Base-by-base conservation (phyloP, 345 rosid genomes). In the Corchorus capsularis region DNA sequence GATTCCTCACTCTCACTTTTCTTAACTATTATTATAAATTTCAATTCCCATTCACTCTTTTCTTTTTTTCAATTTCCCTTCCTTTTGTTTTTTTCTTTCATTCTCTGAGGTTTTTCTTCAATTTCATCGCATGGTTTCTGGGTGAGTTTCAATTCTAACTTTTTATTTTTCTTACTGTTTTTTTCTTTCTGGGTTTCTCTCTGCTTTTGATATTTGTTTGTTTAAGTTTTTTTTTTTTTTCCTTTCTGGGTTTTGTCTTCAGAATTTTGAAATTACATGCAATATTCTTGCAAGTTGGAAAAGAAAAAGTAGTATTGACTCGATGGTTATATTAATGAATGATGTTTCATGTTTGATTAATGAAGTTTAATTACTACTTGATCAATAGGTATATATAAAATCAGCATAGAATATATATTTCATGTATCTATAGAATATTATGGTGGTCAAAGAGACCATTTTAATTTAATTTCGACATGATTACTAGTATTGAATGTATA, bases 111-210 rank as follows among this genome's bases (percentile, higher is more conserved):
- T 20, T 55, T 57, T 20, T 6, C 60, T 69, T 52, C 60, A 34
- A 52, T 22, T 27, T 59, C 41, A 13, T 59, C 39, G 55, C 45
- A 59, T 57, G 66, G 20, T 59, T 59, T 59, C 67, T 73, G 76
- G 67, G 67, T 73, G 66, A 73, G 76, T 39, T 56, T 19, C 39
- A 43, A 56, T 4, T 12, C 1, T 37, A 12, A 55, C 12, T 56
- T 55, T 71, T 55, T 43, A 3, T 4, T 46, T 41, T 6, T 55
- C 57, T 72, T 43, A 32, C 12, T 43, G 37, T 41, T 41, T 4
- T 64, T 64, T 20, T 20, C 6, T 17, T 3, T n/a, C 17, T 4
- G 1, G 27, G 62, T n/a, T 57, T 14, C 17, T 10, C 59, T 19
- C 43, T 39, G 43, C 2, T 39, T 39, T 39, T 39, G 43, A 3